These are phyloP conservation scores for Waitea zeae DNA, from an alignment of 1,284 basidiomycete genomes.

Conservation along the genomic window DNA sequence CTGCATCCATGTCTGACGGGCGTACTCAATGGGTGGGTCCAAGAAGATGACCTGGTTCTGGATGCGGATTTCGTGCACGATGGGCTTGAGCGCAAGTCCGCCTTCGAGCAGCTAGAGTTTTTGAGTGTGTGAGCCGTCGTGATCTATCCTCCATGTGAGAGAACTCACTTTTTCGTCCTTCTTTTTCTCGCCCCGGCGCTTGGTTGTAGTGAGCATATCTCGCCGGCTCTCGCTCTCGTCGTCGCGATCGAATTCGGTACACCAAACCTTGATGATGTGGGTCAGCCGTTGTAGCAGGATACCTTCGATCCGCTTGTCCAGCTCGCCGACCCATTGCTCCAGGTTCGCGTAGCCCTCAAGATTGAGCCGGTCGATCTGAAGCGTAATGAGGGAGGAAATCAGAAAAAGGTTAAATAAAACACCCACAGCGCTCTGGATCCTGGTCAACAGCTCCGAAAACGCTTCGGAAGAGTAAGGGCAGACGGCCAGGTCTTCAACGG, in stretches of 20 bases:
- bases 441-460: slow-evolving; percentile 63
- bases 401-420: background rate
- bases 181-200: slow-evolving; percentile 43
- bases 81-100: slow-evolving; percentile 59
- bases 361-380: slow-evolving; percentile 82
- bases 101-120: slow-evolving; percentile 40
- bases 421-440: slow-evolving; percentile 70
- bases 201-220: no score
- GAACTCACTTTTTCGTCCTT: slow-evolving; percentile 56
- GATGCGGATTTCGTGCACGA: slow-evolving; percentile 91
- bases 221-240: slow-evolving; percentile 53
- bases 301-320: slow-evolving; percentile 77
- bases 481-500: slow-evolving; percentile 75
- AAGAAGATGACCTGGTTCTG: slow-evolving; percentile 98
- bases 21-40: slow-evolving; percentile 93
- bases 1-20: slow-evolving; percentile 80
- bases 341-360: slow-evolving; percentile 95
- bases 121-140: slow-evolving; percentile 3
- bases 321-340: slow-evolving; percentile 86
- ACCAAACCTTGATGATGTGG: slow-evolving; percentile 79
- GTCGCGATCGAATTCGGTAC: slow-evolving; percentile 61
- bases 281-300: slow-evolving; percentile 69
- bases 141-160: slow-evolving; percentile 1
- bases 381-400: slow-evolving; percentile 1
- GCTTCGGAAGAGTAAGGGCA: slow-evolving; percentile 76